A percentile compares a stretch with the other conserved stretches of the same genome.
Evolutionary conservation across 2,329 filamentous ascomycete species (phyloP).

Genomic region (Trichophyton rubrum): DNA sequence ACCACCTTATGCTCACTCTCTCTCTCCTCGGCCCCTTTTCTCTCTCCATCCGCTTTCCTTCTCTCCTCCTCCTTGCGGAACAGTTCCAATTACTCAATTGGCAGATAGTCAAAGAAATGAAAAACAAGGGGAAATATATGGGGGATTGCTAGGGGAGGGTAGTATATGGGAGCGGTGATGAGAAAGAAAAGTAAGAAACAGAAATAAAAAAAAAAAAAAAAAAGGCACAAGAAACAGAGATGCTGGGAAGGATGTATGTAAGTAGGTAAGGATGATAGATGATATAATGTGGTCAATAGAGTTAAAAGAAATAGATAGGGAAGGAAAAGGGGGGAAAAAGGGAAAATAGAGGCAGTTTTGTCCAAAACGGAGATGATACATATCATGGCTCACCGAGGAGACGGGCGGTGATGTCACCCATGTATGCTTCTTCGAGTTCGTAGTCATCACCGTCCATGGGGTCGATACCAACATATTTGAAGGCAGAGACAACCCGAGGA

Average conservation of each 20-base stretch:
- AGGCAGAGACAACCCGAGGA: conserved; percentile 72
- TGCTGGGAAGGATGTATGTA: neutral
- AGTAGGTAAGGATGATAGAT: neutral
- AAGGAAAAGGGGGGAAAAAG: neutral
- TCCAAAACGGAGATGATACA: conserved; percentile 2
- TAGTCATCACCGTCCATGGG: conserved; percentile 66
- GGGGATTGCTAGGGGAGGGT: conserved; percentile 2
- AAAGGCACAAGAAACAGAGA: neutral
- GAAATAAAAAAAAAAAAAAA: neutral
- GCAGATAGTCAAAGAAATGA: neutral
- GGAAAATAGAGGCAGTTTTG: conserved; percentile 1
- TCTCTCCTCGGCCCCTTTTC: neutral
- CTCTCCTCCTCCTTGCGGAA: conserved; percentile 9
- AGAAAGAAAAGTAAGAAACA: neutral
- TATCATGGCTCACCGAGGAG: conserved; percentile 63
- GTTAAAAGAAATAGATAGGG: neutral
- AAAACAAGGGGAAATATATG: neutral
- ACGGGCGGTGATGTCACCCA: conserved; percentile 77
- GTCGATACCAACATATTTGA: conserved; percentile 70
- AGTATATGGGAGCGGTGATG: neutral
- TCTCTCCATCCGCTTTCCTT: conserved; percentile 16
- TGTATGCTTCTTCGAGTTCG: conserved; percentile 75
- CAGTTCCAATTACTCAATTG: neutral
- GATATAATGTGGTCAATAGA: neutral
- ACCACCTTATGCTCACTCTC: conserved; percentile 9